Percentiles rank a stretch among this genome's conserved stretches.
Evolutionary conservation across 495 filamentous ascomycete genomes (phyloP).

Genomic region (Tuber indicum): DNA sequence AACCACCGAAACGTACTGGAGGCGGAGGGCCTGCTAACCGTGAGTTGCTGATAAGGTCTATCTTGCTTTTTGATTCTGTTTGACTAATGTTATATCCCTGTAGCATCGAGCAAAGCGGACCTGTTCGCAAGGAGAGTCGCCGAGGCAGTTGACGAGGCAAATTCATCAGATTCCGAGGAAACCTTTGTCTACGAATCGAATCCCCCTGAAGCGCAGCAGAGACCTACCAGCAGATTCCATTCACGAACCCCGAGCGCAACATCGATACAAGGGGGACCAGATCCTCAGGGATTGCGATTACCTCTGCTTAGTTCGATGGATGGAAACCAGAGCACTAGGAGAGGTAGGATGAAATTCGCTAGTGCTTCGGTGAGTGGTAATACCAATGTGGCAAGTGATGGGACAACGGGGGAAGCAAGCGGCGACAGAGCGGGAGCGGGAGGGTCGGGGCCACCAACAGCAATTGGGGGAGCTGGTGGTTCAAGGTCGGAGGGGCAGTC

Average conservation of each 20-base stretch:
- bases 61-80: slow-evolving; percentile 12
- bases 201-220: slow-evolving; percentile 68
- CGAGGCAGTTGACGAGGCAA: slow-evolving; percentile 81
- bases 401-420: slow-evolving; percentile 56
- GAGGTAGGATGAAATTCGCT: slow-evolving; percentile 98
- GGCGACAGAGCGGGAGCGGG: slow-evolving; percentile 55
- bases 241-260: slow-evolving; percentile 93
- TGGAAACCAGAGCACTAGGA: slow-evolving; percentile 60
- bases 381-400: slow-evolving; percentile 52
- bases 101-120: slow-evolving; percentile 91
- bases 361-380: slow-evolving; percentile 62
- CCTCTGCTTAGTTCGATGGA: slow-evolving; percentile 42
- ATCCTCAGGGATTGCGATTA: slow-evolving; percentile 58
- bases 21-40: slow-evolving; percentile 56
- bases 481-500: slow-evolving; percentile 69
- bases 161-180: slow-evolving; percentile 94
- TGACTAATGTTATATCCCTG: slow-evolving; percentile 49
- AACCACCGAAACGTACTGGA: slow-evolving; percentile 59
- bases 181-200: slow-evolving; percentile 99
- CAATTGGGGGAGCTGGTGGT: slow-evolving; percentile 56
- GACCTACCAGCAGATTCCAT: slow-evolving; percentile 70
- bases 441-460: background rate
- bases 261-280: slow-evolving; percentile 68
- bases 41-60: slow-evolving; percentile 19
- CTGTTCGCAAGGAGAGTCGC: slow-evolving; percentile 96